A percentile compares a stretch with the other conserved stretches of the same genome.
Evolutionary conservation across 2,329 filamentous ascomycete genomes (phyloP).

Genomic region (Sphaceloma murrayae): DNA sequence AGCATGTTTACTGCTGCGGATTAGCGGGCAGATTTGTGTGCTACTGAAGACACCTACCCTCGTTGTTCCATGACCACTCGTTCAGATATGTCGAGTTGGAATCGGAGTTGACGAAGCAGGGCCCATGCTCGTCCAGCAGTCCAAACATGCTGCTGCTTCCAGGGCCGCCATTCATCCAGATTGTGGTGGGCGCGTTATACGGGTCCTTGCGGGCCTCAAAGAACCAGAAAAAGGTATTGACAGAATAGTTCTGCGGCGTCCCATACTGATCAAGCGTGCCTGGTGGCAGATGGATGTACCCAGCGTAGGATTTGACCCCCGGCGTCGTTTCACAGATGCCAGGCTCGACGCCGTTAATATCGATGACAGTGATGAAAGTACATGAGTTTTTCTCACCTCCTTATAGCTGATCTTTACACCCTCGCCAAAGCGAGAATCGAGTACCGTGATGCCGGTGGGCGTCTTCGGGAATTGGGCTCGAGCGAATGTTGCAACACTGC

Average conservation of each 20-base stretch:
- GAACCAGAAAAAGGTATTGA: conserved; percentile 59
- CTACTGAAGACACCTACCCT: conserved; percentile 33
- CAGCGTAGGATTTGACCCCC: conserved; percentile 37
- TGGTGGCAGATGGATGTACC: conserved; percentile 26
- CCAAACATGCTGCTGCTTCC: conserved; percentile 56
- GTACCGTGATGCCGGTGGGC: conserved; percentile 33
- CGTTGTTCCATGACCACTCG: conserved; percentile 53
- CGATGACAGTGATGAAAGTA: background rate
- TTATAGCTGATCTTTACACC: conserved; percentile 40
- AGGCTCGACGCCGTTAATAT: conserved; percentile 16
- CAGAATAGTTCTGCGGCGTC: conserved; percentile 38
- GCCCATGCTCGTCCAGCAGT: conserved; percentile 52
- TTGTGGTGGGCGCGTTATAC: conserved; percentile 44
- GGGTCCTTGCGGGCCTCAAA: conserved; percentile 46
- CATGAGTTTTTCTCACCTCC: conserved; percentile 28
- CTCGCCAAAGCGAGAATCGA: conserved; percentile 35
- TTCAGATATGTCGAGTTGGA: conserved; percentile 45
- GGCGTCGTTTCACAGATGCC: conserved; percentile 40
- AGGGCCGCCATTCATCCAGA: conserved; percentile 61
- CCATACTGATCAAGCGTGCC: conserved; percentile 21
- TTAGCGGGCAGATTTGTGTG: background rate
- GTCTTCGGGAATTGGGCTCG: conserved; percentile 32
- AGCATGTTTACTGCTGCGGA: conserved; percentile 37
- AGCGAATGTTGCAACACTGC: conserved; percentile 7
- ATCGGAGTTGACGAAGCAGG: conserved; percentile 44